phyloP scores from a whole-genome alignment of 2,329 filamentous ascomycete genomes.

The Ploettnerulaceae sp. region DNA sequence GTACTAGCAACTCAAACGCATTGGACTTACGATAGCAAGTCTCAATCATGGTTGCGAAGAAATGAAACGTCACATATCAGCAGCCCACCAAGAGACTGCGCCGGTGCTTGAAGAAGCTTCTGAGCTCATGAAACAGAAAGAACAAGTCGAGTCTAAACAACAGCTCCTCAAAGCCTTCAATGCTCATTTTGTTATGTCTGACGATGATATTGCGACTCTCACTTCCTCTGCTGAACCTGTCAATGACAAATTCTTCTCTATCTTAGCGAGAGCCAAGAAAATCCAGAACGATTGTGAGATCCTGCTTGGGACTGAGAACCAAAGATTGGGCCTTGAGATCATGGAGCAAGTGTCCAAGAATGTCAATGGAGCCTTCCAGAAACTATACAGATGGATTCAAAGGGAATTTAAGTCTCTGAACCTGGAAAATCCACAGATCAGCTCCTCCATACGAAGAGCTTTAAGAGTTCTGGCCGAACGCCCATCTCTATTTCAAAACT shows the following conservation, averaged over 20 bases:
- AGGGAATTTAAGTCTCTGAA: constrained; percentile 89
- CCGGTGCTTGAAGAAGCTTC: constrained; percentile 74
- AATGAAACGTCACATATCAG: constrained; percentile 71
- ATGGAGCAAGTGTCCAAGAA: constrained; percentile 87
- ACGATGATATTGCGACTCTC: constrained; percentile 70
- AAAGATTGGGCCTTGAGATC: constrained; percentile 80
- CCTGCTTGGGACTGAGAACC: constrained; percentile 83
- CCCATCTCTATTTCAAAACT: constrained; percentile 87
- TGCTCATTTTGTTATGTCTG: constrained; percentile 77
- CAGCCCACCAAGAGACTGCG: constrained; percentile 69
- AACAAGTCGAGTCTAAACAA: constrained; percentile 74
- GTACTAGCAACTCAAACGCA: constrained; percentile 74
- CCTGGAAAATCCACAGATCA: constrained; percentile 90
- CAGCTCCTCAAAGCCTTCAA: constrained; percentile 72
- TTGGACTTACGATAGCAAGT: constrained; percentile 71
- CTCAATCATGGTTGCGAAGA: constrained; percentile 75
- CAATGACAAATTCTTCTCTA: constrained; percentile 76
- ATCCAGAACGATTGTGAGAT: constrained; percentile 87
- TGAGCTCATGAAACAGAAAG: constrained; percentile 65
- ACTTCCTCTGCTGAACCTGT: constrained; percentile 78
- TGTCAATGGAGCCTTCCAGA: constrained; percentile 87
- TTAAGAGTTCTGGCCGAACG: constrained; percentile 84
- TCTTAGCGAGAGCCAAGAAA: constrained; percentile 74
- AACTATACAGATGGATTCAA: constrained; percentile 92
- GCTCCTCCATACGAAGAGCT: constrained; percentile 74